phyloP scores from a whole-genome alignment of 805 yeast genomes.

The Starmerella davenportii region DNA sequence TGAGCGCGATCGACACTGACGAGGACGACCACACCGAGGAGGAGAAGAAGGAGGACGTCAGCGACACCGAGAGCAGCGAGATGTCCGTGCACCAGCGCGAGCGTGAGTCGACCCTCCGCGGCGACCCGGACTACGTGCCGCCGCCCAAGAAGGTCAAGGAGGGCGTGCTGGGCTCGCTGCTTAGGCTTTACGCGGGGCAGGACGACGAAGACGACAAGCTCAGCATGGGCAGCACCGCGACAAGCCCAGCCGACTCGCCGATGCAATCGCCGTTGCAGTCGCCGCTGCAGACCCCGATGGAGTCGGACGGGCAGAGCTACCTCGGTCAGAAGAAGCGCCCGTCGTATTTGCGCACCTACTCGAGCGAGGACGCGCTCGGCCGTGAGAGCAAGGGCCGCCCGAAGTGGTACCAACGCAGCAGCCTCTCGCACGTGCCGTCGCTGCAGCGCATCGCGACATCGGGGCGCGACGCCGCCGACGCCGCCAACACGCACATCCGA shows the following conservation, averaged over 20 bases:
- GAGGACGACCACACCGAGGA: neutral
- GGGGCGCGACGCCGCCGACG: slow-evolving; percentile 13
- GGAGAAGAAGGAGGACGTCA: neutral
- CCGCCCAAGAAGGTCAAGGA: slow-evolving; percentile 56
- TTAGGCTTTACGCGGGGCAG: slow-evolving; percentile 38
- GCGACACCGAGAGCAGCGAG: neutral
- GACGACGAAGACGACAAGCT: slow-evolving; percentile 13
- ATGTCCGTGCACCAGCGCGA: slow-evolving; percentile 1
- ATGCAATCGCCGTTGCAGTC: neutral
- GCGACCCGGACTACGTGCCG: slow-evolving; percentile 32
- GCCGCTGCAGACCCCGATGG: neutral
- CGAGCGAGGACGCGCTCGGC: slow-evolving; percentile 15
- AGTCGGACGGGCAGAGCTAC: neutral
- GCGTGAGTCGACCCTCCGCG: slow-evolving; percentile 14
- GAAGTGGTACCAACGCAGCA: slow-evolving; percentile 21
- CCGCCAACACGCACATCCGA: slow-evolving; percentile 10
- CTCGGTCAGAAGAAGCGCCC: slow-evolving; percentile 12
- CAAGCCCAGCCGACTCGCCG: neutral
- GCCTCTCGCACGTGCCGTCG: slow-evolving; percentile 13
- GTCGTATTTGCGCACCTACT: slow-evolving; percentile 11
- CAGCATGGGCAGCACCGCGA: neutral
- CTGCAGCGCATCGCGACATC: slow-evolving; percentile 13
- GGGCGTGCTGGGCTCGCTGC: slow-evolving; percentile 67
- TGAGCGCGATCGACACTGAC: neutral
- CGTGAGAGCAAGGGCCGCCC: slow-evolving; percentile 10